These are phyloP conservation scores for Discostella pseudostelligera DNA, from an alignment of 108 stramenopile species.

Conservation along the genomic window DNA sequence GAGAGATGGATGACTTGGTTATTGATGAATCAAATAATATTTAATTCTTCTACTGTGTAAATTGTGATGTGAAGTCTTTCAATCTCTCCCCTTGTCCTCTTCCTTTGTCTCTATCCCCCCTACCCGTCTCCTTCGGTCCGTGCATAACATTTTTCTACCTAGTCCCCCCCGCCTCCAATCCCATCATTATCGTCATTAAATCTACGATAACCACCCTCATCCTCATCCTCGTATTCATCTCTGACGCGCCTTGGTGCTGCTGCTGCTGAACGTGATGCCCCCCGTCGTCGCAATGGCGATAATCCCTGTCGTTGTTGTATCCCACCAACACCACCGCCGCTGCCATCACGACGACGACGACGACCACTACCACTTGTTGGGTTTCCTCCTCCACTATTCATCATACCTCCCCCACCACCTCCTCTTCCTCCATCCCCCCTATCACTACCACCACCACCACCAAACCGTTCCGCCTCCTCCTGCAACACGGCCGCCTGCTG, in stretches of 20 bases:
- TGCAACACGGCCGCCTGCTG: conserved; percentile 29
- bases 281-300: background rate
- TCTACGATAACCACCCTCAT: background rate
- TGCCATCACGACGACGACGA: too few species aligned
- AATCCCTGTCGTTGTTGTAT: background rate
- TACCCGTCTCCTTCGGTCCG: too few species aligned
- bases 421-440: background rate
- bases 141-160: too few species aligned
- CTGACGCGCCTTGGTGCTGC: background rate
- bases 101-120: too few species aligned
- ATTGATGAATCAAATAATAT: background rate
- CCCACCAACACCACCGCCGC: background rate
- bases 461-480: conserved; percentile 29
- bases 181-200: background rate
- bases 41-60: background rate
- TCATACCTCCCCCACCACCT: background rate
- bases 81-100: background rate
- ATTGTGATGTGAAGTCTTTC: background rate
- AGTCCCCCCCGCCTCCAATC: background rate
- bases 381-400: background rate
- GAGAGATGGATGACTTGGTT: background rate
- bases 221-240: background rate
- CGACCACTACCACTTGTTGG: too few species aligned
- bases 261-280: background rate
- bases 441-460: background rate